These are phyloP conservation scores for Pichia nanzhaoensis DNA, from an alignment of 805 yeast species.

Conservation along the genomic window DNA sequence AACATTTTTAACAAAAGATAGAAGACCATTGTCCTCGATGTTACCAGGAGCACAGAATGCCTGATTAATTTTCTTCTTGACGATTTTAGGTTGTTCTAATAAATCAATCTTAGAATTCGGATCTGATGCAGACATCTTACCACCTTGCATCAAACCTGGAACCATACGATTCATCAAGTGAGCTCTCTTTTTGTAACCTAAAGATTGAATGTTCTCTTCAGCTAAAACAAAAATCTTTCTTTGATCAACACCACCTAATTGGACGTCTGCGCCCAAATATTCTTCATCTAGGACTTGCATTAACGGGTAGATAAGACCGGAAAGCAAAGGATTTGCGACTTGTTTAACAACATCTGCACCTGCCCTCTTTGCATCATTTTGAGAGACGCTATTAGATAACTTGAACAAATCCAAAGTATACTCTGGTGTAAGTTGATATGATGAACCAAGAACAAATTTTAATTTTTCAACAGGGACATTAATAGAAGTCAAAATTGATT, in stretches of 20 bases:
- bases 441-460: conserved; percentile 77
- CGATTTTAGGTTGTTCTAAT: conserved; percentile 79
- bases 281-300: conserved; percentile 99
- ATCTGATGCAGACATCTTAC: conserved; percentile 98
- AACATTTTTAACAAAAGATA: conserved; percentile 80
- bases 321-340: conserved; percentile 85
- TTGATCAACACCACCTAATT: conserved; percentile 99
- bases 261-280: conserved; percentile 80
- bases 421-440: conserved; percentile 73
- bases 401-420: conserved; percentile 88
- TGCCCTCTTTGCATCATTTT: conserved; percentile 96
- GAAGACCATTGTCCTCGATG: conserved; percentile 83
- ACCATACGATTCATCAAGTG: conserved; percentile 99
- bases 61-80: conserved; percentile 82
- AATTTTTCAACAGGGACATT: conserved; percentile 90
- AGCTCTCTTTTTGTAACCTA: conserved; percentile 96
- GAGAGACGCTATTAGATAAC: conserved; percentile 77
- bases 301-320: conserved; percentile 93
- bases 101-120: conserved; percentile 96
- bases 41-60: conserved; percentile 97
- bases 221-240: conserved; percentile 96
- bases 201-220: conserved; percentile 78
- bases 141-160: conserved; percentile 95
- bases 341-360: conserved; percentile 99
- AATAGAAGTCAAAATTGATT: conserved; percentile 77